Percentiles rank a stretch among this genome's conserved stretches.
Conservation (phyloP, 2,329 filamentous ascomycete species). For the Xylaria sp. region DNA sequence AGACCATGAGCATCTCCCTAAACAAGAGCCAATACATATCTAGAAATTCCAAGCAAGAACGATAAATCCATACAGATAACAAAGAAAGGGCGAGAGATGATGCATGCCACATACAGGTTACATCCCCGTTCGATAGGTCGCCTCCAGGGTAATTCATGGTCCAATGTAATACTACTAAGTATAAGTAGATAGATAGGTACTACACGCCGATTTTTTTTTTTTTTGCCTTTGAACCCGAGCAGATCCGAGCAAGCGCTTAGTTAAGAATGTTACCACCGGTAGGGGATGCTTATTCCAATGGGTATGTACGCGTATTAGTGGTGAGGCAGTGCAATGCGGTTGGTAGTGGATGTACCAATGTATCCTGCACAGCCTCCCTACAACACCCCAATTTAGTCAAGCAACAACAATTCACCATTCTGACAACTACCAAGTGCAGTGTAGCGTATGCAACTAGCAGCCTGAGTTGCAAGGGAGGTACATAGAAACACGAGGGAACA, state of each 20-base stretch:
- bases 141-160: too few species aligned
- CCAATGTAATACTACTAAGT: too few species aligned
- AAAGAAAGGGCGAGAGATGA: background rate
- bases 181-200: too few species aligned
- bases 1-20: background rate
- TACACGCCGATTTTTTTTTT: too few species aligned
- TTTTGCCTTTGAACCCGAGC: too few species aligned
- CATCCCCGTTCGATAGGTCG: too few species aligned
- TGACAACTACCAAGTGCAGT: background rate
- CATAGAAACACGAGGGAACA: constrained; percentile 4
- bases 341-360: too few species aligned
- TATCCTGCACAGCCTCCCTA: constrained; percentile 14
- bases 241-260: background rate
- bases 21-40: too few species aligned
- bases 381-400: background rate
- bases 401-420: constrained; percentile 1
- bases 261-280: background rate
- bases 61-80: background rate
- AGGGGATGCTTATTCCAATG: background rate
- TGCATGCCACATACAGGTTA: too few species aligned
- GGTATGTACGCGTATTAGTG: background rate
- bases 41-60: background rate
- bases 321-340: constrained; percentile 11
- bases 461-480: background rate
- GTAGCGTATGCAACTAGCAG: background rate